Evolutionary conservation across 371 early-diverging fungal species (phyloP).

Genomic region (Apophysomyces elegans): DNA sequence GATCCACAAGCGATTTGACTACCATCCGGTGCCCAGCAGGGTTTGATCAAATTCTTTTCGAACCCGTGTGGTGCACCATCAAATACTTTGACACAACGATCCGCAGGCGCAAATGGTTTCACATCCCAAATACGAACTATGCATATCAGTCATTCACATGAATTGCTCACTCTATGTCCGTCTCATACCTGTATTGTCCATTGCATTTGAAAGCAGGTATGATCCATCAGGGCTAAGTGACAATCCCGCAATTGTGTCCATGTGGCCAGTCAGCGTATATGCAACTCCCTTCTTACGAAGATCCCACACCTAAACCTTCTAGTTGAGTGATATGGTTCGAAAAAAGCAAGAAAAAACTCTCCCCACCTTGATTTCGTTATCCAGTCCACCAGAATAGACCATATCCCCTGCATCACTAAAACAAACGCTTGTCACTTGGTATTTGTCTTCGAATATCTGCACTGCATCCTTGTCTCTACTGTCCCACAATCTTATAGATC

Average conservation of each 20-base stretch:
- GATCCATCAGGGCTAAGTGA: conserved; percentile 84
- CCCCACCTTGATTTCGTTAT: conserved; percentile 79
- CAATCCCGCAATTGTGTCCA: conserved; percentile 91
- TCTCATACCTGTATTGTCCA: conserved; percentile 86
- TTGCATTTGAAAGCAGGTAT: conserved; percentile 79
- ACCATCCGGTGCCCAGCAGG: conserved; percentile 92
- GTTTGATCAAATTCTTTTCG: conserved; percentile 90
- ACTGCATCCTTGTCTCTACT: conserved; percentile 76
- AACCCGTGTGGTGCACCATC: conserved; percentile 95
- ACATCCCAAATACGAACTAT: conserved; percentile 93
- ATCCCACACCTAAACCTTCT: conserved; percentile 74
- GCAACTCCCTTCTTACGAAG: conserved; percentile 70
- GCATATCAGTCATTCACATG: not conserved
- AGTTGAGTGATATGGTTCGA: not conserved
- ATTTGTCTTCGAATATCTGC: conserved; percentile 69
- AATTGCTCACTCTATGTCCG: not conserved
- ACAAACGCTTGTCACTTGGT: conserved; percentile 81
- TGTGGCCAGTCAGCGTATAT: conserved; percentile 81
- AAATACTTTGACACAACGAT: conserved; percentile 68
- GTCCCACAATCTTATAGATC: conserved; percentile 78
- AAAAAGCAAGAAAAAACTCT: no score
- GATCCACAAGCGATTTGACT: conserved; percentile 89
- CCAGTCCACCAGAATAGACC: conserved; percentile 89
- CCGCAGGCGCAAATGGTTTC: conserved; percentile 80
- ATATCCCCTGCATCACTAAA: conserved; percentile 82